Base-by-base conservation (phyloP, 2,329 filamentous ascomycete genomes). In the Calonectria crousiana region DNA sequence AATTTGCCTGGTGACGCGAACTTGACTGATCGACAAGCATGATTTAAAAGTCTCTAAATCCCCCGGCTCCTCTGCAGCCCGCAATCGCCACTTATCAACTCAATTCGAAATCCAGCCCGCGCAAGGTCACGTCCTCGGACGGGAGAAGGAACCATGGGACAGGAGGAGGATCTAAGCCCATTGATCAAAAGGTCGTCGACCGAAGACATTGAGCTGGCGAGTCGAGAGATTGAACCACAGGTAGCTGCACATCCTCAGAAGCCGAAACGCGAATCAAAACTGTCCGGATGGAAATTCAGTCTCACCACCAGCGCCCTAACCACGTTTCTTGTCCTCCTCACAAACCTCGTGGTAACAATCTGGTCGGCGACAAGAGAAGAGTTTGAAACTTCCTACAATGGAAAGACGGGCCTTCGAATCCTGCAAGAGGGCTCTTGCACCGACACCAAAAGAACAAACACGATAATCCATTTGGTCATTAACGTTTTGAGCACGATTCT, bases 401-500 rank as follows among this genome's bases (percentile, higher is more conserved):
- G 52, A 32, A 56, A 56, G 18, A 56, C 52, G 30, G 52, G 30
- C 52, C 52, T 56, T 20, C 30, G 52, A 16, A 20, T 56, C 20
- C 18, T 56, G 4, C 18, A 56, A 13, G 52, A 34, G 18, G 52
- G 52, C 9, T 18, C 18, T 6, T 56, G 52, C 30, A 32, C 28
- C 18, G 11, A 28, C 8, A 56, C 52, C 4, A 56, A 56, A 32
- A 34, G 30, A 34, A 56, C 16, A 4, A 62, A 62, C n/a, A 62
- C 56, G 0, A 72, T 67, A 53, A 77, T 78, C 0, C 76, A 78
- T 53, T 10, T 78, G 6, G 53, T 69, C 34, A 77, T 78, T 3
- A 78, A 78, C 23, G 30, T 77, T 0, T 38, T 78, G 6, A 66
- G 81, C 3, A 84, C 83, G 0, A 69, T 80, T 0, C 69, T 86